Base-by-base conservation (phyloP, 352 stramenopile species). In the Phytophthora fragariaefolia region DNA sequence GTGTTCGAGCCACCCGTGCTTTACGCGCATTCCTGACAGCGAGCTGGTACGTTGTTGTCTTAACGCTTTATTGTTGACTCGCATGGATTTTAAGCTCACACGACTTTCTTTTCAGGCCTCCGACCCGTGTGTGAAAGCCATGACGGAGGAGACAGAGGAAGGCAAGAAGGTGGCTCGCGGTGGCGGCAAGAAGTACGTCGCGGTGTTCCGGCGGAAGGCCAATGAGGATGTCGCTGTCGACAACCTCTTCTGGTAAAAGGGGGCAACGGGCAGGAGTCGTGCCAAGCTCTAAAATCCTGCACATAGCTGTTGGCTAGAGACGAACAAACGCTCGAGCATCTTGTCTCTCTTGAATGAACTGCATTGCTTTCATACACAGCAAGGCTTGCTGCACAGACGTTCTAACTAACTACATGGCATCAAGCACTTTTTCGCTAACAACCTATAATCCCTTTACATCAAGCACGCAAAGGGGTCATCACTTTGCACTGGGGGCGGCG, bases 61-160 rank as follows among this genome's bases (percentile, higher is more conserved):
- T 40, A 27, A n/a, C 30, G 4, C 51, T 15, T 12, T 2, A 54
- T 30, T 13, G 7, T 48, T 42, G n/a, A n/a, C n/a, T 34, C 12
- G n/a, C 5, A 42, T 43, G 17, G 8, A 34, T 47, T 20, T 20
- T 3, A 20, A n/a, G 10, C 36, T 20, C 34, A 34, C 28, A 36
- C 7, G n/a, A 43, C 36, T 43, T 24, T 24, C 24, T 43, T 22
- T 46, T 26, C 22, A 96, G 69, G 79, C 76, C 27, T 73, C 69
- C 15, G 98, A 99, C 78, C 90, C 93, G 10, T 98, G 94, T 63
- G 92, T 99, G 30, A 82, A 91, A 49, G 92, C 96, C 28, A 99
- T 99, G 93, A 97, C 83, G 24, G 89, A 94, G 45, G 94, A 98
- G 66, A 99, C 98, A 0, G 97, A 99, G 82, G 98, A 99, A 91